These are phyloP conservation scores for Trametes cingulata DNA, from an alignment of 768 basidiomycete species.

Conservation along the genomic window DNA sequence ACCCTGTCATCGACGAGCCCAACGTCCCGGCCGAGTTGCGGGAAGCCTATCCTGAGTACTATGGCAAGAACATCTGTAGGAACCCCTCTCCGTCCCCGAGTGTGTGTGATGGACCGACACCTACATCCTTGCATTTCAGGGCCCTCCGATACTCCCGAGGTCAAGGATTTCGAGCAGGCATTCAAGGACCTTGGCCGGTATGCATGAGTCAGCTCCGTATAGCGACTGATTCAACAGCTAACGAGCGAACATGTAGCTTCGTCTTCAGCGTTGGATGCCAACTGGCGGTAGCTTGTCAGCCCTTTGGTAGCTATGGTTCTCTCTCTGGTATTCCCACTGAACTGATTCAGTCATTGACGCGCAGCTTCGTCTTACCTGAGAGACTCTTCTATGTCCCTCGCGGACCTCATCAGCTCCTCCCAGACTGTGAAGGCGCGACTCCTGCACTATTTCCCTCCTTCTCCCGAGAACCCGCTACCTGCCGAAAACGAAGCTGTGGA, in stretches of 20 bases:
- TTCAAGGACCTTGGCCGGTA: slow-evolving; percentile 86
- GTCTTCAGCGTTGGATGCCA: slow-evolving; percentile 82
- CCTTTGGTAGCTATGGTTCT: slow-evolving; percentile 65
- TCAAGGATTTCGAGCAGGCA: slow-evolving; percentile 80
- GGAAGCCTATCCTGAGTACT: slow-evolving; percentile 76
- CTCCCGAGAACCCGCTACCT: slow-evolving; percentile 38
- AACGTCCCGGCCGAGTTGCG: slow-evolving; percentile 58
- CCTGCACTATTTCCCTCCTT: slow-evolving; percentile 92
- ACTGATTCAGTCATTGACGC: slow-evolving; percentile 3
- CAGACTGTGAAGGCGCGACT: slow-evolving; percentile 90
- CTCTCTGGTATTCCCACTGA: neutral
- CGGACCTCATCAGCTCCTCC: slow-evolving; percentile 69
- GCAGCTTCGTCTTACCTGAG: slow-evolving; percentile 65
- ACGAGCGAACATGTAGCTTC: slow-evolving; percentile 44
- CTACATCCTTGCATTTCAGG: slow-evolving; percentile 40
- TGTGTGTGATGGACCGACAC: neutral
- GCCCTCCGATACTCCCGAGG: slow-evolving; percentile 60
- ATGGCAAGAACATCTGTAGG: slow-evolving; percentile 85
- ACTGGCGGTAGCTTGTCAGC: slow-evolving; percentile 86
- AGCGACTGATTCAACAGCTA: neutral
- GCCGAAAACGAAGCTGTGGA: slow-evolving; percentile 69
- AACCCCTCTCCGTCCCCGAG: neutral
- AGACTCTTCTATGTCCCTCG: slow-evolving; percentile 68
- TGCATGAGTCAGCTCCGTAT: slow-evolving; percentile 16
- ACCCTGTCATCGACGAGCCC: slow-evolving; percentile 69